Evolutionary conservation across 129 eudicot genomes (phyloP).

Genomic region (Sambucus nigra): DNA sequence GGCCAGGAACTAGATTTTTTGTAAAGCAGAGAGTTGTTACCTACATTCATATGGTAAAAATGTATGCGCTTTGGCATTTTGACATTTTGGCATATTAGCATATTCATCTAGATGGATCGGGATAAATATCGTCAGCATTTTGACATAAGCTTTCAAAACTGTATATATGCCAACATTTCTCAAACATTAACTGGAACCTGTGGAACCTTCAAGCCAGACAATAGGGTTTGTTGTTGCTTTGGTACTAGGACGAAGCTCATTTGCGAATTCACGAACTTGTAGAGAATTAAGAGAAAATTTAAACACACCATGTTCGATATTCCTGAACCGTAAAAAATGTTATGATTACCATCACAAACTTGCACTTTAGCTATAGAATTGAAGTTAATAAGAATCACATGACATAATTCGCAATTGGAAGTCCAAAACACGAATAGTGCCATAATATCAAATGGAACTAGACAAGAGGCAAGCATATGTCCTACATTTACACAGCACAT

Average conservation of each 20-base stretch:
- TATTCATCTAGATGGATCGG: conserved; percentile 94
- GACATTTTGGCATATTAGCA: no score
- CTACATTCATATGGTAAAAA: no score
- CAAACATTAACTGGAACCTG: conserved; percentile 55
- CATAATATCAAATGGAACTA: not conserved
- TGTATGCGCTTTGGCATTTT: no score
- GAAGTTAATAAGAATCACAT: not conserved
- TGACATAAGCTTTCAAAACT: conserved; percentile 79
- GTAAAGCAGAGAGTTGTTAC: no score
- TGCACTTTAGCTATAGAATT: not conserved
- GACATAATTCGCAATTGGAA: not conserved
- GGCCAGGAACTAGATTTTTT: no score
- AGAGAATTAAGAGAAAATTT: conserved; percentile 2
- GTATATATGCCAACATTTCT: conserved; percentile 69
- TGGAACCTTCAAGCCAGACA: conserved; percentile 80
- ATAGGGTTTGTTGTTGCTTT: conserved; percentile 77
- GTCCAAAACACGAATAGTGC: not conserved
- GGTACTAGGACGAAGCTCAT: conserved; percentile 85
- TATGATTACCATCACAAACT: not conserved
- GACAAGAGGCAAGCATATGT: conserved; percentile 73
- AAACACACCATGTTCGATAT: not conserved
- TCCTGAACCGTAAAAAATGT: not conserved
- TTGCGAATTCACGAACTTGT: conserved; percentile 96
- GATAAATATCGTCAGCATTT: conserved; percentile 81
- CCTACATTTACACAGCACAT: conserved; percentile 81